A percentile compares a stretch with the other conserved stretches of the same genome.
These are phyloP conservation scores for Yamadazyma conglobata DNA, from an alignment of 1,139 yeast genomes.

Conservation along the genomic window DNA sequence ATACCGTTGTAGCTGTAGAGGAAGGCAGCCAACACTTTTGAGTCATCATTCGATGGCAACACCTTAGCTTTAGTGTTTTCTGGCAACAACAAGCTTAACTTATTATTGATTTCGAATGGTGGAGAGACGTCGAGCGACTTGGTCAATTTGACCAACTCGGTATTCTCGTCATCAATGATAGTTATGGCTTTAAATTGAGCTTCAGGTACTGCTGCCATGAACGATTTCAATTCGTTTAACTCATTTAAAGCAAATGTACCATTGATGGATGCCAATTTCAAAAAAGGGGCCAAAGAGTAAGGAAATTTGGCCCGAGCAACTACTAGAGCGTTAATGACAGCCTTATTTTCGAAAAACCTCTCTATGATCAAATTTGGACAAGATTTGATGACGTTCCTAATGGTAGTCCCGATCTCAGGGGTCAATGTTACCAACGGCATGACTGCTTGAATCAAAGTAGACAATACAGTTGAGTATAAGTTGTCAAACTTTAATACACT, in stretches of 20 bases:
- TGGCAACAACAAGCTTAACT: conserved; percentile 40
- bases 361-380: conserved; percentile 58
- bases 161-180: conserved; percentile 49
- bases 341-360: conserved; percentile 53
- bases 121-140: conserved; percentile 43
- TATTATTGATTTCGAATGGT: conserved; percentile 46
- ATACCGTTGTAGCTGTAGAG: conserved; percentile 78
- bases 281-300: conserved; percentile 57
- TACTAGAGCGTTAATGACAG: conserved; percentile 53
- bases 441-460: conserved; percentile 56
- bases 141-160: conserved; percentile 46
- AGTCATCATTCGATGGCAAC: conserved; percentile 43
- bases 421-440: conserved; percentile 63
- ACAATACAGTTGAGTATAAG: conserved; percentile 55
- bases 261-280: conserved; percentile 59
- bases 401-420: conserved; percentile 49
- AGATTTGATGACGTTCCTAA: conserved; percentile 46
- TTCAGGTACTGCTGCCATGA: conserved; percentile 45
- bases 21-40: conserved; percentile 62
- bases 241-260: conserved; percentile 66
- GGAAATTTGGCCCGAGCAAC: conserved; percentile 76
- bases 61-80: conserved; percentile 70
- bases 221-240: conserved; percentile 56
- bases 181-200: conserved; percentile 36
- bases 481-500: conserved; percentile 46